These are phyloP conservation scores for Lophium mytilinum DNA, from an alignment of 495 filamentous ascomycete species.

Conservation along the genomic window DNA sequence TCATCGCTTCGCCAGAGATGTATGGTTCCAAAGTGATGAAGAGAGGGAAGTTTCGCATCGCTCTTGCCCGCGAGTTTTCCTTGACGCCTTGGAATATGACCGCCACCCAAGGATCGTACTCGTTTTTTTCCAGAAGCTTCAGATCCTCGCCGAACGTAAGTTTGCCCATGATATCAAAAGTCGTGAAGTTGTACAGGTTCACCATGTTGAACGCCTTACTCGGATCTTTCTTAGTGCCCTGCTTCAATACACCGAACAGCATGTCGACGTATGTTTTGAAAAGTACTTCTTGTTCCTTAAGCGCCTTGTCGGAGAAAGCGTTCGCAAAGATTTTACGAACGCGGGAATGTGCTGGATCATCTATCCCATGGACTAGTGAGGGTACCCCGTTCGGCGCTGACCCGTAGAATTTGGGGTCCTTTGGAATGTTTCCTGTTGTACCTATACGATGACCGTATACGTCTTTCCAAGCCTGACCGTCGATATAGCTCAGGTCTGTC, in stretches of 20 bases:
- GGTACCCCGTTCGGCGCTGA: not conserved
- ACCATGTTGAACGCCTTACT: conserved; percentile 18
- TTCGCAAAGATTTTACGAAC: conserved; percentile 18
- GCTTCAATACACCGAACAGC: conserved; percentile 28
- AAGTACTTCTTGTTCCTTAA: conserved; percentile 23
- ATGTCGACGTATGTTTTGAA: conserved; percentile 25
- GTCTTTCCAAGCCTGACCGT: conserved; percentile 21
- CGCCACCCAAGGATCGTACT: conserved; percentile 13
- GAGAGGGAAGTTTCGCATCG: conserved; percentile 4
- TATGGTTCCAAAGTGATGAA: not conserved
- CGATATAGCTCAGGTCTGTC: conserved; percentile 18
- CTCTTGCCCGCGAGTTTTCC: not conserved
- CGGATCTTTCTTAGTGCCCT: not conserved
- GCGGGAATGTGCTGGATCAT: conserved; percentile 17
- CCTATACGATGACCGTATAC: conserved; percentile 17
- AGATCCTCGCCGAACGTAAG: conserved; percentile 16
- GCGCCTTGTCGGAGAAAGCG: conserved; percentile 24
- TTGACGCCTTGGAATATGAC: conserved; percentile 10
- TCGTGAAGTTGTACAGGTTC: conserved; percentile 28
- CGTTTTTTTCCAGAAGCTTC: not conserved
- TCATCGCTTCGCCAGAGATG: conserved; percentile 4
- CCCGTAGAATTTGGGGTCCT: conserved; percentile 10
- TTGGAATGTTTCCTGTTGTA: conserved; percentile 11
- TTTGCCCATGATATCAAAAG: conserved; percentile 22
- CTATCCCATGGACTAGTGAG: conserved; percentile 7